Evolutionary conservation across 257 asterid genomes (phyloP).

Genomic region (Echites panduratus): DNA sequence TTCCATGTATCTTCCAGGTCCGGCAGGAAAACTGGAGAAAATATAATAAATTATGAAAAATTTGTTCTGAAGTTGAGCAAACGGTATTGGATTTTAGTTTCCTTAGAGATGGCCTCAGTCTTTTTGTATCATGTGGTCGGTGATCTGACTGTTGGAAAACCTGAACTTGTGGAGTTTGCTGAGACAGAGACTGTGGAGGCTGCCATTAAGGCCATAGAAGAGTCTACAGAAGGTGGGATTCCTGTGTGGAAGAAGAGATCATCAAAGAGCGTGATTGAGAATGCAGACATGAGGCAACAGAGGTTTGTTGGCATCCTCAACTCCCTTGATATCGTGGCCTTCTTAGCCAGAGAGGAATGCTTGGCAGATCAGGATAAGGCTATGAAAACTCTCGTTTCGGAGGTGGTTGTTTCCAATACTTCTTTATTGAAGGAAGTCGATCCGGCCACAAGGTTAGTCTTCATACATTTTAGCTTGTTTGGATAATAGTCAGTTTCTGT

Average conservation of each 20-base stretch:
- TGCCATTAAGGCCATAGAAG: slow-evolving; percentile 78
- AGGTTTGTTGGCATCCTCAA: slow-evolving; percentile 87
- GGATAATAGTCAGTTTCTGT: not conserved
- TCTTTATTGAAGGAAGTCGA: slow-evolving; percentile 79
- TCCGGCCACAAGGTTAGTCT: slow-evolving; percentile 82
- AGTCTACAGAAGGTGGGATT: slow-evolving; percentile 84
- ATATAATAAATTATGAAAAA: not conserved
- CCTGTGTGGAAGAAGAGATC: slow-evolving; percentile 87
- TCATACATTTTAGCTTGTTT: not conserved
- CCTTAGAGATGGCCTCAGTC: slow-evolving; percentile 63
- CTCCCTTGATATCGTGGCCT: slow-evolving; percentile 78
- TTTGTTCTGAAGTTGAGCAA: not conserved
- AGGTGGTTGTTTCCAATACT: slow-evolving; percentile 56
- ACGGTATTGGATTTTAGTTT: slow-evolving; percentile 5
- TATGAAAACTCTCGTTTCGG: slow-evolving; percentile 74
- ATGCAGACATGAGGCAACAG: slow-evolving; percentile 65
- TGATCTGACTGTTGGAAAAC: slow-evolving; percentile 98
- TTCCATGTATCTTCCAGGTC: not conserved
- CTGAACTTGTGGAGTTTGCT: slow-evolving; percentile 75
- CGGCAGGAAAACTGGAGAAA: not conserved
- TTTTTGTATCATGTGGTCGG: slow-evolving; percentile 93
- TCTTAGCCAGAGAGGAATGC: slow-evolving; percentile 65
- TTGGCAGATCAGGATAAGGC: slow-evolving; percentile 73
- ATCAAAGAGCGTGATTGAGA: slow-evolving; percentile 47
- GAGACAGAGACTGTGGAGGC: slow-evolving; percentile 83